Evolutionary conservation across 1,284 basidiomycete genomes (phyloP), one percentile per base, ranked within the genome.

Genomic region (Leccinum variabile): DNA sequence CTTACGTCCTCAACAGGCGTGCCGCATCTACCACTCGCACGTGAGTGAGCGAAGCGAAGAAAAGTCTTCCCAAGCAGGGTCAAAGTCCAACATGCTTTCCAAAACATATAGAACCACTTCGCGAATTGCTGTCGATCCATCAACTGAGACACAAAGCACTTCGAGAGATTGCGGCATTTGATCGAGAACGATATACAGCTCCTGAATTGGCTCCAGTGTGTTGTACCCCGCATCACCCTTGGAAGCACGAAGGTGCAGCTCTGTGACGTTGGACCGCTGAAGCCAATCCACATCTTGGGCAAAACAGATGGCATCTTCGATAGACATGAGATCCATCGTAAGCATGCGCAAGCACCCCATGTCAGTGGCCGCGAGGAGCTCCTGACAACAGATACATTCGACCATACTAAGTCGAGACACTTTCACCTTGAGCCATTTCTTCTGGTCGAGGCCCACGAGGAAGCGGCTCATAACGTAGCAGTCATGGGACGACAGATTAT

Each of bases 331-430:
- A 46, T 18, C 44, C 44, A 44, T 18, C n/a, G n/a, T 46, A 46
- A 46, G 18, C 44, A 18, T 46, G 44, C 44, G n/a, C 44, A 18
- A 46, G 44, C 18, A 11, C 10, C 10, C 44, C 9, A 18, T 18
- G 9, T 46, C 9, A 10, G 44, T 11, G 18, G 10, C 10, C n/a
- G 18, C n/a, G 10, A 46, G 44, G 18, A 46, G 44, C n/a, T 46
- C 44, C 44, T 46, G 44, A 46, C 18, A 46, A 18, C 44, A 18
- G n/a, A 18, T 10, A 18, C 44, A 46, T 5, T 46, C 5, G n/a
- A 46, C n/a, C 44, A 46, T 2, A 11, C 44, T 18, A 46, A 46
- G 44, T 46, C 85, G 88, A 25, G 89, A 92, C 10, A 18, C 44
- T n/a, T 41, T 41, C 39, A 41, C 16, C 13, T 46, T 18, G 18